Evolutionary conservation across 2,329 filamentous ascomycete species (phyloP), one percentile per base, ranked within the genome.

Genomic region (Tolypocladium cylindrosporum): DNA sequence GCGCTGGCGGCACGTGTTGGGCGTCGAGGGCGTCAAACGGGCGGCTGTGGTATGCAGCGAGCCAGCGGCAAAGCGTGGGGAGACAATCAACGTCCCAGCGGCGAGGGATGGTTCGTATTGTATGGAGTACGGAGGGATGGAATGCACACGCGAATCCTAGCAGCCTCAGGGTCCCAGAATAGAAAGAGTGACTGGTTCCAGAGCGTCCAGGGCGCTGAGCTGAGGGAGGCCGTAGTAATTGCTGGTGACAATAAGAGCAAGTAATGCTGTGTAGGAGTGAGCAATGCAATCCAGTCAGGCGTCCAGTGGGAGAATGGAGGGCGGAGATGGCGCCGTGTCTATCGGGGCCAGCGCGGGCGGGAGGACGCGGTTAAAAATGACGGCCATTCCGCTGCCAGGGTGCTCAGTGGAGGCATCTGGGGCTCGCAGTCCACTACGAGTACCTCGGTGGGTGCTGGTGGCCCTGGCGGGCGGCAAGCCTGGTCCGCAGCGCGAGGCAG

Each of bases 301-400:
- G 45, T 19, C 24, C 31, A 16, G 31, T n/a, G 31, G 48, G 48
- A 36, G 48, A n/a, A 37, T 52, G 31, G 48, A 52, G 48, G 48
- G 48, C 48, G 48, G 48, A 19, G 27, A 11, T 19, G 43, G 43
- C 27, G n/a, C 24, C 27, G 48, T 19, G 27, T 50, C 45, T 34
- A 50, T 34, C 27, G 27, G 45, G 19, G 10, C 10, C 10, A 37
- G 48, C 31, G 9, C 34, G 19, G 56, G 56, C 27, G 57, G 57
- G 58, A 55, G 62, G 57, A 60, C 59, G 62, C 58, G 53, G 61
- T 59, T 59, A 56, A 60, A 58, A 61, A 56, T 58, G 55, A 54
- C 57, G 16, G 60, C 60, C 59, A 61, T 62, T 62, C 60, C 62
- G 57, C 45, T 34, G 48, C 48, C 48, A 51, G 4, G 19, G 48